Percentiles rank a stretch among this genome's conserved stretches.
These are phyloP conservation scores for Hysterangium stoloniferum DNA, from an alignment of 768 basidiomycete species.

Conservation along the genomic window DNA sequence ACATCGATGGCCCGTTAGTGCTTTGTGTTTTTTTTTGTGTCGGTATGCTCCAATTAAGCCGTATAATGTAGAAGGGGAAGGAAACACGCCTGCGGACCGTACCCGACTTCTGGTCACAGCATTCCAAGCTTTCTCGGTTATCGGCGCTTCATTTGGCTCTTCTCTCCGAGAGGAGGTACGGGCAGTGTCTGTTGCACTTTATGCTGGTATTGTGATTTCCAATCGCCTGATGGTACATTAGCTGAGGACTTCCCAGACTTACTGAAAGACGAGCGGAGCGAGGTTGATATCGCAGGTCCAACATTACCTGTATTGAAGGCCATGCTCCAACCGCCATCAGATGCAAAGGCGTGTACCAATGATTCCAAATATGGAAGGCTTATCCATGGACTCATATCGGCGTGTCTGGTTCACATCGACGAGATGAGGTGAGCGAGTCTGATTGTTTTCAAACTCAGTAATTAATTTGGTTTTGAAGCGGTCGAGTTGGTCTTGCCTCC, in stretches of 20 bases:
- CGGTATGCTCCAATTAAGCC: neutral
- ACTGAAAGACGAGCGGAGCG: slow-evolving; percentile 77
- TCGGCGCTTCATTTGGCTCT: slow-evolving; percentile 50
- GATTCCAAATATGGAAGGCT: slow-evolving; percentile 49
- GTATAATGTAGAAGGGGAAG: slow-evolving; percentile 2
- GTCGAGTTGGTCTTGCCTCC: slow-evolving; percentile 69
- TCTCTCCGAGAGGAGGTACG: slow-evolving; percentile 66
- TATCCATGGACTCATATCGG: slow-evolving; percentile 76
- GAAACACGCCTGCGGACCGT: slow-evolving; percentile 37
- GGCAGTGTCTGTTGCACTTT: slow-evolving; percentile 71
- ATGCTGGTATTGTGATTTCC: slow-evolving; percentile 43
- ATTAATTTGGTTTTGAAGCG: slow-evolving; percentile 36
- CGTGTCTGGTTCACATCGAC: slow-evolving; percentile 80
- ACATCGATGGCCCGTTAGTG: slow-evolving; percentile 45
- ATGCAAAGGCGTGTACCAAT: slow-evolving; percentile 29
- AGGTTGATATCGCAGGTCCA: slow-evolving; percentile 72
- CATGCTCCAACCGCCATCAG: slow-evolving; percentile 50
- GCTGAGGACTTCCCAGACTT: slow-evolving; percentile 48
- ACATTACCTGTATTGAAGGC: slow-evolving; percentile 74
- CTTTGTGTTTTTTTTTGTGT: neutral
- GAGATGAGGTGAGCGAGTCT: slow-evolving; percentile 71
- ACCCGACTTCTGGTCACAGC: slow-evolving; percentile 56
- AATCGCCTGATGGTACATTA: neutral
- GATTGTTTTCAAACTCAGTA: neutral
- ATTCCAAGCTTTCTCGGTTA: slow-evolving; percentile 51